Evolutionary conservation across 306 rosid species (phyloP), one percentile per base, ranked within the genome.

Genomic region (Cucumis melo): DNA sequence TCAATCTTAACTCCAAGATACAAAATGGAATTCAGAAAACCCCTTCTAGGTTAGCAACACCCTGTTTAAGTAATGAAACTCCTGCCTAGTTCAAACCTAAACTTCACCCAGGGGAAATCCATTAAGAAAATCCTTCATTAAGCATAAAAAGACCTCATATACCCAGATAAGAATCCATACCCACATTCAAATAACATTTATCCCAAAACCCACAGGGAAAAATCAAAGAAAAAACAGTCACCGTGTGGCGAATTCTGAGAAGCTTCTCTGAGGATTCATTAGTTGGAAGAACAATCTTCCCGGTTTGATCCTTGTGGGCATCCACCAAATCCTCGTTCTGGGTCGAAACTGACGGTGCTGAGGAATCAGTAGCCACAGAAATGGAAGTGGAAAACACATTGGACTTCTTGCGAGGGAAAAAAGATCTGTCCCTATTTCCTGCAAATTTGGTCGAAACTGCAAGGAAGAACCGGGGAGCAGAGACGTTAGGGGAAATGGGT

Each of bases 171-270:
- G 44, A 16, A 73, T 8, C 39, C 0, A 19, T 2, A 50, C 10
- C 39, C 76, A 29, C 15, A 15, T 8, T 48, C 54, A 27, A 48
- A 24, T 11, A 50, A 24, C 42, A 39, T 20, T 8, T 14, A 21
- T 20, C 42, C 21, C 15, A 73, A 41, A 2, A 38, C 12, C 64
- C 55, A 55, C 10, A 56, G n/a, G n/a, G 27, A 50, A 38, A 51
- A 19, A 60, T 32, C 4, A 4, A 16, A 34, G 48, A 46, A 53
- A 14, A 41, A 20, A 73, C 16, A 56, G 77, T 74, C 83, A 94
- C 99, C 92, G 99, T 84, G 82, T 94, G 99, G 38, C 99, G 99
- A 70, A 94, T 85, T 79, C 93, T 84, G 80, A 94, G 98, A 38
- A 94, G 96, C 42, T 77, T 84, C 77, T 82, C 85, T 1, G 99